Percentiles rank a stretch among this genome's conserved stretches.
These are phyloP conservation scores for Sphagnum tenellum DNA, from an alignment of 225 moss, liverwort and hornwort species.

Conservation along the genomic window DNA sequence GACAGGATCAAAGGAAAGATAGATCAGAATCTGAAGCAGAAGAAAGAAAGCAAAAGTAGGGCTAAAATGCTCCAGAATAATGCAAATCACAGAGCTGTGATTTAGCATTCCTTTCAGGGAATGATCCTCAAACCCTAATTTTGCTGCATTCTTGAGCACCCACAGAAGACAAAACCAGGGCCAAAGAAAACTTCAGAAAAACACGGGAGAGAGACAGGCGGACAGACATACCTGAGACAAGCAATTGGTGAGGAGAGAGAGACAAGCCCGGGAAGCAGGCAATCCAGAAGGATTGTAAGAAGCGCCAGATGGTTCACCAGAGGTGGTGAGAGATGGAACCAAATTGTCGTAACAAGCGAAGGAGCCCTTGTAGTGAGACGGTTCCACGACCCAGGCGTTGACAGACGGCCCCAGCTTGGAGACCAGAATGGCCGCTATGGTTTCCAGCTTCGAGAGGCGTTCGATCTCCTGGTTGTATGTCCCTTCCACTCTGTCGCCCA, in stretches of 20 bases:
- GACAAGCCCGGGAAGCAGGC: constrained; percentile 53
- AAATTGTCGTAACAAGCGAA: constrained; percentile 73
- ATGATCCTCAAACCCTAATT: too few relatives aligned
- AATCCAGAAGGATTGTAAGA: constrained; percentile 57
- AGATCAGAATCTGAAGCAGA: too few relatives aligned
- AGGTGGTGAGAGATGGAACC: constrained; percentile 50
- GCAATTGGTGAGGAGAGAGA: constrained; percentile 58
- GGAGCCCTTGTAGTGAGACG: constrained; percentile 49
- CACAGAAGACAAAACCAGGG: too few relatives aligned
- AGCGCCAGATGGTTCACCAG: constrained; percentile 55
- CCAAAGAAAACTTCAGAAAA: too few relatives aligned
- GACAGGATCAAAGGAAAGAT: too few relatives aligned
- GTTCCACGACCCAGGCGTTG: constrained; percentile 75
- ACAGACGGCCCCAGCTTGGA: constrained; percentile 72
- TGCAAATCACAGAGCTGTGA: too few relatives aligned
- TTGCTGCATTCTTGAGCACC: too few relatives aligned
- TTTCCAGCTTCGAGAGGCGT: constrained; percentile 67
- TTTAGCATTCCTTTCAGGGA: too few relatives aligned
- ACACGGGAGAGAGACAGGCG: too few relatives aligned
- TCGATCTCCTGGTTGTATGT: constrained; percentile 67
- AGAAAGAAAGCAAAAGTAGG: too few relatives aligned
- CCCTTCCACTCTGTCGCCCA: constrained; percentile 68
- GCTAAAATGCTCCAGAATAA: too few relatives aligned
- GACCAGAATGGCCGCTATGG: constrained; percentile 66
- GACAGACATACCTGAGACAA: constrained; percentile 42